Conservation (phyloP, 2,329 filamentous ascomycete genomes). For the Dothideomycetes sp. region DNA sequence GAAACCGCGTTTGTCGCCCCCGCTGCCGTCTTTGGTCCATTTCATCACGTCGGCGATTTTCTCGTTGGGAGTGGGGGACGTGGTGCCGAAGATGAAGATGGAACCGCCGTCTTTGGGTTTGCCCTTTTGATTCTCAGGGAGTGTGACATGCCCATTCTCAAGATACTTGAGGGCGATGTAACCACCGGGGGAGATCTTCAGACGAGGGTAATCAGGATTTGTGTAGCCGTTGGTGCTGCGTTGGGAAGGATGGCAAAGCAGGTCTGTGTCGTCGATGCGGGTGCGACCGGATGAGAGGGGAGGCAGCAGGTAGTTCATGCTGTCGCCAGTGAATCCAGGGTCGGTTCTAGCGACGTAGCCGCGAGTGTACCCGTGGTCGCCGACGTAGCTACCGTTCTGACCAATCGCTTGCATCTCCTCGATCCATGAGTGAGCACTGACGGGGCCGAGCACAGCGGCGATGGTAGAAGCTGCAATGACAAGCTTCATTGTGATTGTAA, state of each 20-base stretch:
- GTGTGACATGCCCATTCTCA: conserved; percentile 43
- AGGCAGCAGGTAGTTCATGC: conserved; percentile 53
- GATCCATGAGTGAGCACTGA: conserved; percentile 67
- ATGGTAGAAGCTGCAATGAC: neutral
- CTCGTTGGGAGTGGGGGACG: conserved; percentile 42
- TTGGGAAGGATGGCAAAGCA: conserved; percentile 58
- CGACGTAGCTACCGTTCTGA: conserved; percentile 63
- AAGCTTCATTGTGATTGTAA: conserved; percentile 6
- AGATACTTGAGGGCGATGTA: conserved; percentile 42
- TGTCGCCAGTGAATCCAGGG: conserved; percentile 47
- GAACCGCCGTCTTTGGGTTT: conserved; percentile 38
- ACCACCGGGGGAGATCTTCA: conserved; percentile 45
- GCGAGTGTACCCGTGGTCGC: conserved; percentile 64
- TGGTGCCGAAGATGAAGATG: conserved; percentile 43
- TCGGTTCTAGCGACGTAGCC: conserved; percentile 53
- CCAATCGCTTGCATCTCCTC: conserved; percentile 66
- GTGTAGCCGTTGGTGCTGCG: conserved; percentile 42
- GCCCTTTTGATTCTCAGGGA: conserved; percentile 31
- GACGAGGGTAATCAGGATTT: conserved; percentile 49
- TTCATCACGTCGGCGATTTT: conserved; percentile 57
- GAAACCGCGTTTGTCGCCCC: conserved; percentile 67
- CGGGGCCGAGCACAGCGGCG: conserved; percentile 1
- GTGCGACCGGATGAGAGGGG: conserved; percentile 34
- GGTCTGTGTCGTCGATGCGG: conserved; percentile 42
- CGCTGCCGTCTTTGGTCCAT: conserved; percentile 74